These are phyloP conservation scores for Ogataea zsoltii DNA, from an alignment of 805 yeast species.

Conservation along the genomic window DNA sequence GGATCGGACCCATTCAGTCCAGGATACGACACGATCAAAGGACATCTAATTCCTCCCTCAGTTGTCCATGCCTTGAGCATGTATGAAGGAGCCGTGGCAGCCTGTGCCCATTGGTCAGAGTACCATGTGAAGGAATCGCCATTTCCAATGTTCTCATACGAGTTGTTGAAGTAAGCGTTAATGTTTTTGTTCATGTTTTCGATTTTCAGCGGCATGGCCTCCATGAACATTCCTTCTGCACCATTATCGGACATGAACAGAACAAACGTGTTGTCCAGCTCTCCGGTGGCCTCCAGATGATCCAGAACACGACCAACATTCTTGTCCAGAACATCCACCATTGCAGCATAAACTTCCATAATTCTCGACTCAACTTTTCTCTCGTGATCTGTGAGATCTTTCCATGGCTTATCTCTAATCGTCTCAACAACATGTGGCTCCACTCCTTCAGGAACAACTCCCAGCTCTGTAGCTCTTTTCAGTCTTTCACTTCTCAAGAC, in stretches of 20 bases:
- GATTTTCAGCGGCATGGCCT: conserved; percentile 49
- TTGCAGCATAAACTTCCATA: conserved; percentile 64
- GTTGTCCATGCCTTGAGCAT: conserved; percentile 59
- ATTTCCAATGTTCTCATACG: conserved; percentile 49
- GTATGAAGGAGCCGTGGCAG: conserved; percentile 56
- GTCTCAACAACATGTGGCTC: conserved; percentile 47
- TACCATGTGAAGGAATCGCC: conserved; percentile 50
- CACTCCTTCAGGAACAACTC: conserved; percentile 45
- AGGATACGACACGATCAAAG: conserved; percentile 50
- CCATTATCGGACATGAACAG: conserved; percentile 65
- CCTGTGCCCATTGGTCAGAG: conserved; percentile 62
- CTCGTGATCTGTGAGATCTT: conserved; percentile 41
- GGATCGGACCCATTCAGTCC: conserved; percentile 21
- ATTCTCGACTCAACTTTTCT: conserved; percentile 40
- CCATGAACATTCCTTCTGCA: conserved; percentile 61
- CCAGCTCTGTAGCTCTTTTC: conserved; percentile 41
- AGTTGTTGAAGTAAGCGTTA: conserved; percentile 42
- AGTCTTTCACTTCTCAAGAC: conserved; percentile 42
- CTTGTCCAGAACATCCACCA: conserved; percentile 56
- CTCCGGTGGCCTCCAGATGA: conserved; percentile 41
- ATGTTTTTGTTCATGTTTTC: conserved; percentile 31
- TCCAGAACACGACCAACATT: conserved; percentile 52
- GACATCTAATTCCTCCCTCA: conserved; percentile 63
- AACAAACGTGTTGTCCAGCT: conserved; percentile 56
- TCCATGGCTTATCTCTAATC: conserved; percentile 44